These are phyloP conservation scores for Alternaria novae-zelandiae DNA, from an alignment of 2,329 filamentous ascomycete species.

Conservation along the genomic window DNA sequence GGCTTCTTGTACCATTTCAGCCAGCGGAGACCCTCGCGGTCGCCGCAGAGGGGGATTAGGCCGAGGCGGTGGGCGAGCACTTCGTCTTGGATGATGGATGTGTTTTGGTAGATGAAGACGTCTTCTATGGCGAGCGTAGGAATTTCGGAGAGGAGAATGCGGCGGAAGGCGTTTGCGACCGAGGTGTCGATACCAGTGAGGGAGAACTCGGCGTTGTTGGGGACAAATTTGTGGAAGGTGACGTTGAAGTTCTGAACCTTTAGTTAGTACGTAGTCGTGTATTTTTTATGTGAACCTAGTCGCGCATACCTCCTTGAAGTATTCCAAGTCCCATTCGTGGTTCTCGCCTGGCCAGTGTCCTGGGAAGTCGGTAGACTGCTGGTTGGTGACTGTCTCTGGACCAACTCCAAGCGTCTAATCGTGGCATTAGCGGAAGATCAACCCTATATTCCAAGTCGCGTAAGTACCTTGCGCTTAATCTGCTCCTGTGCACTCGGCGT, in stretches of 20 bases:
- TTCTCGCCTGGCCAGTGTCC: conserved; percentile 90
- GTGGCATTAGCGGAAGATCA: conserved; percentile 13
- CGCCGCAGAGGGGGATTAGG: conserved; percentile 85
- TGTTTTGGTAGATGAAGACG: conserved; percentile 95
- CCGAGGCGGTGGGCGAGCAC: conserved; percentile 90
- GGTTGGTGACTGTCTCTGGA: conserved; percentile 87
- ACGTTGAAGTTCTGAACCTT: conserved; percentile 68
- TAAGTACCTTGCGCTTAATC: conserved; percentile 65
- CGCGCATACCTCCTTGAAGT: conserved; percentile 66
- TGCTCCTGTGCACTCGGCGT: conserved; percentile 59
- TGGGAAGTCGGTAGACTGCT: conserved; percentile 89
- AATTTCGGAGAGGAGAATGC: conserved; percentile 93
- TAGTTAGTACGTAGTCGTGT: not conserved
- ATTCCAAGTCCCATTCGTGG: conserved; percentile 75
- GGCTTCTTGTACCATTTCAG: conserved; percentile 83
- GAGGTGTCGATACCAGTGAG: conserved; percentile 90
- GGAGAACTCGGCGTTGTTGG: conserved; percentile 82
- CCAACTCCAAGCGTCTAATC: conserved; percentile 82
- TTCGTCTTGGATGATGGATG: conserved; percentile 96
- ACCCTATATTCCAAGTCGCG: conserved; percentile 15
- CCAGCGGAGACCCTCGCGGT: conserved; percentile 77
- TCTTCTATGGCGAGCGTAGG: conserved; percentile 93
- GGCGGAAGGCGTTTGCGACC: conserved; percentile 95
- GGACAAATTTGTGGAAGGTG: conserved; percentile 82
- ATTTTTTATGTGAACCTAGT: not conserved